These are phyloP conservation scores for Nannochloropsis oceanica DNA, from an alignment of 108 stramenopile species.

Conservation along the genomic window DNA sequence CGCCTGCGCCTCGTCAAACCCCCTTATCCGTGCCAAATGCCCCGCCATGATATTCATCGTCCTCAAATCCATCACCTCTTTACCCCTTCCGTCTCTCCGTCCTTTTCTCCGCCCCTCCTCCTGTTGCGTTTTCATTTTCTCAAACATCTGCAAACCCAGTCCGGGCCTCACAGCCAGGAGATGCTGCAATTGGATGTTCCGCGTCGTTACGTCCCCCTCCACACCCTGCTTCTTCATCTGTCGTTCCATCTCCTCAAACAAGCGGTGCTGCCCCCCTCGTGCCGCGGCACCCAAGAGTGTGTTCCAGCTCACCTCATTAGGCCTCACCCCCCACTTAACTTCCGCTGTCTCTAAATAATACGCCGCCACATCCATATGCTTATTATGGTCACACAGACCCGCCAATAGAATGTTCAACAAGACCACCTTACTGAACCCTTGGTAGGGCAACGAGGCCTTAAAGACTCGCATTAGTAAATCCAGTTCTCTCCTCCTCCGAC, in stretches of 20 bases:
- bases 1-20: neutral
- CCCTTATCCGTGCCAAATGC: neutral
- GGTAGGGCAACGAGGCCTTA: neutral
- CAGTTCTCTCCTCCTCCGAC: neutral
- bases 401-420: neutral
- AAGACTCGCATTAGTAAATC: neutral
- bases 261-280: neutral
- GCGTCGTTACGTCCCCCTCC: neutral
- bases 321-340: neutral
- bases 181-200: neutral
- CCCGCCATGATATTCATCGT: neutral
- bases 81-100: neutral
- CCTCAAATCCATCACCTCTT: neutral
- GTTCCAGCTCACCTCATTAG: neutral
- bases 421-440: neutral
- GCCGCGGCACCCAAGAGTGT: neutral
- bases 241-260: neutral
- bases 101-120: neutral
- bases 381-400: neutral
- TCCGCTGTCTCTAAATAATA: neutral
- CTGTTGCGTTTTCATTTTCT: neutral
- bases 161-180: neutral
- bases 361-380: neutral
- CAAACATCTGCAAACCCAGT: neutral
- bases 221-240: neutral